These are phyloP conservation scores for Durotheca rogersii DNA, from an alignment of 495 filamentous ascomycete genomes.

Conservation along the genomic window DNA sequence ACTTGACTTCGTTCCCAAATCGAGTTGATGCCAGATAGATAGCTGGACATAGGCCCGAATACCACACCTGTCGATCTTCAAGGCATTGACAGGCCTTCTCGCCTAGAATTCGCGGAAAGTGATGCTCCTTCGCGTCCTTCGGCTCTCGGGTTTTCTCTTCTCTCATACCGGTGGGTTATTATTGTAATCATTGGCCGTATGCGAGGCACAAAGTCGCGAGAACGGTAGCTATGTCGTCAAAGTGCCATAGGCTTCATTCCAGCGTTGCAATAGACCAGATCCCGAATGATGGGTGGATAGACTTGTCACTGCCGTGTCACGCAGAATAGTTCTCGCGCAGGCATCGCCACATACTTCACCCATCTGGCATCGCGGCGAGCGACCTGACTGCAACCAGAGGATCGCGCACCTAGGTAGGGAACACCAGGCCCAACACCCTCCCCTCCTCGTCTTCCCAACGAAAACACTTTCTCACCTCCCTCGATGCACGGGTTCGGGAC, in stretches of 20 bases:
- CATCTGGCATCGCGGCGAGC: conserved; percentile 5
- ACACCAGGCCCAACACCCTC: background rate
- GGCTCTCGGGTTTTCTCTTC: conserved; percentile 2
- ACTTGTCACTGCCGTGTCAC: conserved; percentile 46
- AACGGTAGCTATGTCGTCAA: conserved; percentile 15
- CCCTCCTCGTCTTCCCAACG: no score
- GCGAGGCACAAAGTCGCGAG: conserved; percentile 6
- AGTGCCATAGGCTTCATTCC: conserved; percentile 41
- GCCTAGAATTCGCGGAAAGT: conserved; percentile 26
- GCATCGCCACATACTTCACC: conserved; percentile 16
- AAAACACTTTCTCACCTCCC: background rate
- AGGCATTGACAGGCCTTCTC: conserved; percentile 15
- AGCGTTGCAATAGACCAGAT: conserved; percentile 39
- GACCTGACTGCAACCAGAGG: conserved; percentile 1
- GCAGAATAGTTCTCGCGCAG: conserved; percentile 42
- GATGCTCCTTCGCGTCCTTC: conserved; percentile 17
- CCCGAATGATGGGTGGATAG: conserved; percentile 36
- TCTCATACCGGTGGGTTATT: conserved; percentile 3
- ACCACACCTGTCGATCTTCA: conserved; percentile 17
- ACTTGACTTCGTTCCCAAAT: conserved; percentile 15
- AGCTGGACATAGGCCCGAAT: conserved; percentile 13
- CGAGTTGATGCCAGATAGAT: conserved; percentile 4
- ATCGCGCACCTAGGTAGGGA: background rate
- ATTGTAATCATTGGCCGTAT: conserved; percentile 8
- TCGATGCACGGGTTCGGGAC: conserved; percentile 50